phyloP scores from a whole-genome alignment of 371 early-diverging fungal species.

The Lichtheimia ramosa region DNA sequence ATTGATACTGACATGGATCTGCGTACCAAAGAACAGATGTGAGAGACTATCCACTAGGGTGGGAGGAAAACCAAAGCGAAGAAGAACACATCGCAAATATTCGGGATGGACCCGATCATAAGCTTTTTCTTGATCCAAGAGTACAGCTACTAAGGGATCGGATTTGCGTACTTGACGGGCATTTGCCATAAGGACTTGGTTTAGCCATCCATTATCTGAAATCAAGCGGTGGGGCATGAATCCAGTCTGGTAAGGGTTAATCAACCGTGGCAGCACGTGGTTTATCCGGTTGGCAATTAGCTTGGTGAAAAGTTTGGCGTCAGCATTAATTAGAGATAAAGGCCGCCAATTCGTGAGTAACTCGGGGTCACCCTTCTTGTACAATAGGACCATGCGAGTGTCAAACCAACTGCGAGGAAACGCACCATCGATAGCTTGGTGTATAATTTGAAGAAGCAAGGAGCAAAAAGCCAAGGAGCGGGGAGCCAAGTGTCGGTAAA shows the following conservation, averaged over 20 bases:
- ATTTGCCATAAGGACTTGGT: conserved; percentile 3
- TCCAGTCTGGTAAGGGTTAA: conserved; percentile 19
- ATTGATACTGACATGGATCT: conserved; percentile 13
- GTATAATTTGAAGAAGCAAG: not conserved
- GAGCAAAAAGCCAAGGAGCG: no score
- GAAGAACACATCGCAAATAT: not conserved
- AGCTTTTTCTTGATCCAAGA: conserved; percentile 6
- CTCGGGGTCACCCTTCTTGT: conserved; percentile 27
- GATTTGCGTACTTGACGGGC: not conserved
- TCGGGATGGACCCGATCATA: conserved; percentile 3
- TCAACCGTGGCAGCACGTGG: not conserved
- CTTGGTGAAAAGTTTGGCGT: conserved; percentile 15
- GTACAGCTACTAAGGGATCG: not conserved
- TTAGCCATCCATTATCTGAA: conserved; percentile 14
- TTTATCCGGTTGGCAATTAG: conserved; percentile 6
- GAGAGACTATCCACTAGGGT: not conserved
- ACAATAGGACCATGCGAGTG: conserved; percentile 18
- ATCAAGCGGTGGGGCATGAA: conserved; percentile 16
- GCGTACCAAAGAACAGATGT: conserved; percentile 6
- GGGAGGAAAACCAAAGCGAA: not conserved
- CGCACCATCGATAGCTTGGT: not conserved
- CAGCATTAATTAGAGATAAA: conserved; percentile 15
- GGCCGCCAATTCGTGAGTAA: conserved; percentile 24
- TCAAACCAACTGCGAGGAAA: not conserved
- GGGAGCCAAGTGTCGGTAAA: not conserved